Evolutionary conservation across 495 filamentous ascomycete genomes (phyloP).

Genomic region (Podospora pseudopauciseta): DNA sequence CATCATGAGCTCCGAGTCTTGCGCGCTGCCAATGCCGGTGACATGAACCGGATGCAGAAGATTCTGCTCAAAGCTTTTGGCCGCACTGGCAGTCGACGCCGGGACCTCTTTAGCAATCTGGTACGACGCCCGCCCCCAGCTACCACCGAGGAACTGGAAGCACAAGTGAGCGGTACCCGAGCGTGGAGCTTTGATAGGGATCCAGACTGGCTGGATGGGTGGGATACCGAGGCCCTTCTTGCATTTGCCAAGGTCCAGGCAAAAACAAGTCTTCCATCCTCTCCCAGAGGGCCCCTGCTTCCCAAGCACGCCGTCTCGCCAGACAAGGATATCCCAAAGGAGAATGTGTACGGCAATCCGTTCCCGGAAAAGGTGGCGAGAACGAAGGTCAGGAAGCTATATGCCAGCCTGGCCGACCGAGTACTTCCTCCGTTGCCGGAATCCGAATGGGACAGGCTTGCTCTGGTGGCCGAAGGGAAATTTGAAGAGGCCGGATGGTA

Average conservation of each 20-base stretch:
- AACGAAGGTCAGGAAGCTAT: constrained; percentile 61
- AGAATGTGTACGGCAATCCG: constrained; percentile 62
- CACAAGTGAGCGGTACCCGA: constrained; percentile 9
- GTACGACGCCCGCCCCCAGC: constrained; percentile 37
- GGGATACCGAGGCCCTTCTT: constrained; percentile 36
- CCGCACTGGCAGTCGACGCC: constrained; percentile 63
- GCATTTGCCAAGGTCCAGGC: constrained; percentile 31
- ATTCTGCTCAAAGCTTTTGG: constrained; percentile 70
- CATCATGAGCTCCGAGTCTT: constrained; percentile 37
- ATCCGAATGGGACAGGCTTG: constrained; percentile 60
- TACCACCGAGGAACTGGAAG: constrained; percentile 36
- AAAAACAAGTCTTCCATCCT: constrained; percentile 2
- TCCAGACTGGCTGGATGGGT: constrained; percentile 43
- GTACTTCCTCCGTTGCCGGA: constrained; percentile 70
- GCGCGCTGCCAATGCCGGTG: constrained; percentile 54
- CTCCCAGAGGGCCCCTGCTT: constrained; percentile 33
- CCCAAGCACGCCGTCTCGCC: constrained; percentile 43
- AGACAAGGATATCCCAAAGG: constrained; percentile 47
- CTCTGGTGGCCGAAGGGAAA: constrained; percentile 55
- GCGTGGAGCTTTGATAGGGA: background rate
- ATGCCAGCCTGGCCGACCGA: constrained; percentile 49
- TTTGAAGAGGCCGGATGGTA: constrained; percentile 37
- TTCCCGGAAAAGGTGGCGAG: constrained; percentile 49
- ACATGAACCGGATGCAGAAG: constrained; percentile 55
- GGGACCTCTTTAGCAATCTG: constrained; percentile 55